phyloP scores from a whole-genome alignment of 768 basidiomycete species.

The Podaxis sp. region DNA sequence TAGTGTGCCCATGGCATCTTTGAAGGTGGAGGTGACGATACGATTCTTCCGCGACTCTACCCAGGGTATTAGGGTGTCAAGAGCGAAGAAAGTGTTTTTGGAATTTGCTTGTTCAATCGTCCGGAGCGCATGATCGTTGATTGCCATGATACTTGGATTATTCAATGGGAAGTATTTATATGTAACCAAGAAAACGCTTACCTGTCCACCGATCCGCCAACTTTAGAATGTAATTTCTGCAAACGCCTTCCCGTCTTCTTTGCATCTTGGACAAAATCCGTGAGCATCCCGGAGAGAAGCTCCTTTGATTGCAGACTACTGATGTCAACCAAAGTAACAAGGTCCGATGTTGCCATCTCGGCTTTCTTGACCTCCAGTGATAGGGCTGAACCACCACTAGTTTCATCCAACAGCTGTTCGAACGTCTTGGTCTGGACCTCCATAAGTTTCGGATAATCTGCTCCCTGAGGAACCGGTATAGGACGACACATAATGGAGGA shows the following conservation, averaged over 20 bases:
- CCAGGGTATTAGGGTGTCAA: slow-evolving; percentile 36
- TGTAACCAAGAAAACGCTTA: slow-evolving; percentile 31
- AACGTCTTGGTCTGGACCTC: slow-evolving; percentile 62
- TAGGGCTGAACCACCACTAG: slow-evolving; percentile 56
- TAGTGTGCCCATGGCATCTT: slow-evolving; percentile 61
- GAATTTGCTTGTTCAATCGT: slow-evolving; percentile 49
- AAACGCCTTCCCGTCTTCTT: slow-evolving; percentile 59
- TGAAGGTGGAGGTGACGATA: slow-evolving; percentile 54
- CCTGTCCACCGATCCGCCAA: slow-evolving; percentile 77
- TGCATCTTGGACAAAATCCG: slow-evolving; percentile 59
- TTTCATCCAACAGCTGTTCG: slow-evolving; percentile 60
- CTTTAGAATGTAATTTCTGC: slow-evolving; percentile 61
- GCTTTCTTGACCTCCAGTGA: slow-evolving; percentile 73
- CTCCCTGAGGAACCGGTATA: slow-evolving; percentile 33
- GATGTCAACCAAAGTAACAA: slow-evolving; percentile 58
- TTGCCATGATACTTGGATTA: slow-evolving; percentile 59
- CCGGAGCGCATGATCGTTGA: slow-evolving; percentile 69
- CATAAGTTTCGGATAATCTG: slow-evolving; percentile 62
- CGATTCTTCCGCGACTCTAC: slow-evolving; percentile 34
- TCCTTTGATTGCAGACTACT: slow-evolving; percentile 66
- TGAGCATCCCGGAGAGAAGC: slow-evolving; percentile 49
- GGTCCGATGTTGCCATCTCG: slow-evolving; percentile 73
- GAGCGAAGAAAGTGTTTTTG: slow-evolving; percentile 30
- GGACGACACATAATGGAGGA: slow-evolving; percentile 42
- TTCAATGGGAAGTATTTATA: slow-evolving; percentile 7